Evolutionary conservation across 177 flowering plant species (phyloP).

Genomic region (Vitis hybrid): DNA sequence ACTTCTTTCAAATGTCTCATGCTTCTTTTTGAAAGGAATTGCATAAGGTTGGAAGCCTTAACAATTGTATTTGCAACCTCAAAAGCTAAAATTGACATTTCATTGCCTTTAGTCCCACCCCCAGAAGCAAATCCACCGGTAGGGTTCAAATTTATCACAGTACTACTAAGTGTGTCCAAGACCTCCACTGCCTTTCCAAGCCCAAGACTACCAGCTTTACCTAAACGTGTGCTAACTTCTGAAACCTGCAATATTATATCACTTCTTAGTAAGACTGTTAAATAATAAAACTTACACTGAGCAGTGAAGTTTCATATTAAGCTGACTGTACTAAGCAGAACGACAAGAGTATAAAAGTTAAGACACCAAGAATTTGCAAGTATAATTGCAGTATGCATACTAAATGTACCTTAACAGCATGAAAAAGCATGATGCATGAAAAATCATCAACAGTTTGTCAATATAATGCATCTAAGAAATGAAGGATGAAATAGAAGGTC

Average conservation of each 20-base stretch:
- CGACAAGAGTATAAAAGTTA: neutral
- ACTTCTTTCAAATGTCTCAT: slow-evolving; percentile 41
- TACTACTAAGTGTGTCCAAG: slow-evolving; percentile 54
- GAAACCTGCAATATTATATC: slow-evolving; percentile 38
- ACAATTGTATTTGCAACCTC: slow-evolving; percentile 70
- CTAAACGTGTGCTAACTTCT: slow-evolving; percentile 43
- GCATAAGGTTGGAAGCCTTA: slow-evolving; percentile 55
- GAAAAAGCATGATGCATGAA: neutral
- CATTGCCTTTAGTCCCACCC: slow-evolving; percentile 36
- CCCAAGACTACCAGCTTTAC: slow-evolving; percentile 46
- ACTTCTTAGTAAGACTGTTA: neutral
- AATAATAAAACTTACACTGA: neutral
- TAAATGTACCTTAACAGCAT: neutral
- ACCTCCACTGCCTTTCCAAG: slow-evolving; percentile 52
- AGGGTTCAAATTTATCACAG: slow-evolving; percentile 44
- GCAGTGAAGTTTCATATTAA: neutral
- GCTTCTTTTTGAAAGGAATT: slow-evolving; percentile 42
- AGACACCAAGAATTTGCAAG: neutral
- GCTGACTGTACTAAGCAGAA: neutral
- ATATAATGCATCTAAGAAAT: neutral
- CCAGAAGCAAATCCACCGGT: slow-evolving; percentile 41
- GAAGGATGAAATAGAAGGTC: neutral
- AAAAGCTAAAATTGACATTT: slow-evolving; percentile 51
- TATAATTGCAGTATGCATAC: neutral
- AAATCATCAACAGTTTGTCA: neutral